Evolutionary conservation across 805 yeast genomes (phyloP), one percentile per base, ranked within the genome.

Genomic region (Candida ascalaphidarum): DNA sequence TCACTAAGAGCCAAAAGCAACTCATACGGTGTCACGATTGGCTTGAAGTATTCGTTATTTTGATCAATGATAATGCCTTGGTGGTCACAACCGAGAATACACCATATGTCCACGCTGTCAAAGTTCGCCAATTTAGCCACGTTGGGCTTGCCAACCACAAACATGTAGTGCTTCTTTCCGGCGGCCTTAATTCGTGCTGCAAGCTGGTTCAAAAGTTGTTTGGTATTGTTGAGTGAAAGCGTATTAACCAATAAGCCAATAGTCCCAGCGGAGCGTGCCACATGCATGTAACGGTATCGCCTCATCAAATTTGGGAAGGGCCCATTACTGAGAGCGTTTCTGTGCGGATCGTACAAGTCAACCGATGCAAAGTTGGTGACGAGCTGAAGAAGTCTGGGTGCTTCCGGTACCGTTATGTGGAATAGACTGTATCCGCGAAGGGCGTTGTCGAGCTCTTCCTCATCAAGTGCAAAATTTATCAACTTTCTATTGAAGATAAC

Each of bases 101-200:
- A 88, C 97, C 98, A 92, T 14, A 83, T 69, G 41, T 92, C 97
- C 10, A 92, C 72, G n/a, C 75, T 77, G 37, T 89, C 98, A 49
- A 92, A 92, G 51, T 92, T 92, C 7, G 97, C 98, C 28, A 92
- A 62, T 46, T 92, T 92, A 15, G 98, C 95, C 12, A 92, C 96
- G 46, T 92, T 92, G 7, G 97, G 97, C 52, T 92, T 92, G 8
- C 98, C 98, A 4, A 92, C 97, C 3, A 88, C 97, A 58, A 92
- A 86, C 48, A 85, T 71, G 48, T 92, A 92, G 40, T 83, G 89
- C 47, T 92, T 92, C 55, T 92, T 92, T 2, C 83, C 96, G 0
- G 89, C 86, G 3, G 61, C 65, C 28, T 65, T 69, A 33, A 92
- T 73, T 53, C 80, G 68, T 15, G 59, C 49, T 11, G 74, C 69